Conservation (phyloP, 768 basidiomycete species). For the Pseudohyphozyma bogoriensis region DNA sequence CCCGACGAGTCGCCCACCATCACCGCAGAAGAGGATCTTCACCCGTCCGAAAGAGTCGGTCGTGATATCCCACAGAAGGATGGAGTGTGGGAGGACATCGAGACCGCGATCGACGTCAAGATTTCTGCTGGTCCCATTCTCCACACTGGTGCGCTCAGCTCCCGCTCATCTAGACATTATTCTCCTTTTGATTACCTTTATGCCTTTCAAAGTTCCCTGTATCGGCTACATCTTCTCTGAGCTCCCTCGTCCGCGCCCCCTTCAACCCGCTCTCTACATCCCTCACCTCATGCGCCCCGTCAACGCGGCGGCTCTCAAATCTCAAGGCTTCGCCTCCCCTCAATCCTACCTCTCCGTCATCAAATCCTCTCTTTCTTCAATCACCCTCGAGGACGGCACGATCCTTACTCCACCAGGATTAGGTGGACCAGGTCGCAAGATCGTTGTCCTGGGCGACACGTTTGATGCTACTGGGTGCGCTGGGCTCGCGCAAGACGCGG, state of each 20-base stretch:
- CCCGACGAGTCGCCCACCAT: slow-evolving; percentile 46
- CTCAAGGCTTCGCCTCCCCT: slow-evolving; percentile 46
- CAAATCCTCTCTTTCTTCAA: slow-evolving; percentile 55
- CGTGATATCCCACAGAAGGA: slow-evolving; percentile 50
- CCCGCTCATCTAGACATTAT: not conserved
- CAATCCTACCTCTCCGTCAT: slow-evolving; percentile 57
- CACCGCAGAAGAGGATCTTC: slow-evolving; percentile 45
- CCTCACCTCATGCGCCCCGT: slow-evolving; percentile 47
- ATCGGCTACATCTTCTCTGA: slow-evolving; percentile 69
- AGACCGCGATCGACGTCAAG: slow-evolving; percentile 43
- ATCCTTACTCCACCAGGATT: slow-evolving; percentile 52
- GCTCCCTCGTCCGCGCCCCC: slow-evolving; percentile 58
- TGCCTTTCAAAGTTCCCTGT: slow-evolving; percentile 51
- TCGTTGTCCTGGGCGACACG: slow-evolving; percentile 72
- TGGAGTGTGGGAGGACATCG: slow-evolving; percentile 59
- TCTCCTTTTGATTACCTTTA: not conserved
- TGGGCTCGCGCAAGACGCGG: slow-evolving; percentile 23
- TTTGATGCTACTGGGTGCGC: slow-evolving; percentile 43
- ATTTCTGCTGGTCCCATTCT: slow-evolving; percentile 60
- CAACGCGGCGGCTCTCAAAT: slow-evolving; percentile 31
- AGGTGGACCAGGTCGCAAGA: slow-evolving; percentile 54
- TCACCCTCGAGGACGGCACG: slow-evolving; percentile 62
- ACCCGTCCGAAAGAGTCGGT: slow-evolving; percentile 57
- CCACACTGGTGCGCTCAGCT: slow-evolving; percentile 55
- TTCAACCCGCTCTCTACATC: slow-evolving; percentile 57